phyloP scores from a whole-genome alignment of 2,329 filamentous ascomycete species.

The Clarireedia hainanense region DNA sequence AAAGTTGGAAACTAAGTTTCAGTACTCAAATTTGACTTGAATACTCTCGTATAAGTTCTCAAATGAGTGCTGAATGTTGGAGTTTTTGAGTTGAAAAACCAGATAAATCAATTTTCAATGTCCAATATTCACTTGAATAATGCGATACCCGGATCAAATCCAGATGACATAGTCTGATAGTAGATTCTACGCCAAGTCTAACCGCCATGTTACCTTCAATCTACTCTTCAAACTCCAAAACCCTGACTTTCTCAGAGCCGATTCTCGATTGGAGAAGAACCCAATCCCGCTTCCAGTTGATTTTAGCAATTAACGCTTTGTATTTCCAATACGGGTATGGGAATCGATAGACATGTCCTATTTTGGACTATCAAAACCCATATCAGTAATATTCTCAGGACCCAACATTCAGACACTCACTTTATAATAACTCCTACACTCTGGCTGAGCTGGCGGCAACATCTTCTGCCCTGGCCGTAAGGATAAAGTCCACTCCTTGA shows the following conservation, averaged over 20 bases:
- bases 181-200: too few relatives aligned
- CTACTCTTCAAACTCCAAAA: not conserved
- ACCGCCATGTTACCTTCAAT: too few relatives aligned
- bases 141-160: too few relatives aligned
- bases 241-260: not conserved
- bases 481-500: not conserved
- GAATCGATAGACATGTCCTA: not conserved
- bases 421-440: not conserved
- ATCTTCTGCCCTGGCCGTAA: not conserved
- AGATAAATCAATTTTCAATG: too few relatives aligned
- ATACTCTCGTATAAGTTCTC: too few relatives aligned
- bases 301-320: not conserved
- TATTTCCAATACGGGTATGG: slow-evolving; percentile 1
- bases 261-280: not conserved
- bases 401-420: not conserved
- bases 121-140: too few relatives aligned
- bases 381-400: not conserved
- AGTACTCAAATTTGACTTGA: too few relatives aligned
- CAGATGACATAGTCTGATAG: too few relatives aligned
- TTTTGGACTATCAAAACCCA: not conserved
- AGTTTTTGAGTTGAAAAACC: too few relatives aligned
- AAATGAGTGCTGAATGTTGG: too few relatives aligned
- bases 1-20: too few relatives aligned
- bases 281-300: not conserved
- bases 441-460: not conserved